A percentile compares a stretch with the other conserved stretches of the same genome.
These are phyloP conservation scores for Verticillium klebahnii DNA, from an alignment of 2,329 filamentous ascomycete genomes.

Conservation along the genomic window DNA sequence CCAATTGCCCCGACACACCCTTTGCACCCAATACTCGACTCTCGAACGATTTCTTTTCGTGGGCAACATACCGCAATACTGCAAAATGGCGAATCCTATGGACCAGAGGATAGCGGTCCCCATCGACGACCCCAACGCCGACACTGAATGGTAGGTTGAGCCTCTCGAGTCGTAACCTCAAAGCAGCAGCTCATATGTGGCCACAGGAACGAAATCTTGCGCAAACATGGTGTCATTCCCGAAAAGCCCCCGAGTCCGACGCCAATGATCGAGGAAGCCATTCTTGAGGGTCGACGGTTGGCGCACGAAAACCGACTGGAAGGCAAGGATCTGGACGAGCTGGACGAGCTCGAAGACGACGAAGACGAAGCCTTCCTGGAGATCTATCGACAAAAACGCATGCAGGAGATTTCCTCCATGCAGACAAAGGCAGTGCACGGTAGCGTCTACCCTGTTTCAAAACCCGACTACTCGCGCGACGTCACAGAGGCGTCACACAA, in stretches of 20 bases:
- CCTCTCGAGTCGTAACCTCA: constrained; percentile 4
- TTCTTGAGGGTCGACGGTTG: constrained; percentile 74
- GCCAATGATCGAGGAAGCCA: constrained; percentile 91
- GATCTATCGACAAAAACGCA: constrained; percentile 79
- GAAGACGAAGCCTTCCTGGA: constrained; percentile 93
- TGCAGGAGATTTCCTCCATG: constrained; percentile 74
- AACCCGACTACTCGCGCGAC: constrained; percentile 86
- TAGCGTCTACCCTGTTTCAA: constrained; percentile 88
- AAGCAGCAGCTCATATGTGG: not conserved
- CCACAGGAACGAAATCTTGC: constrained; percentile 91
- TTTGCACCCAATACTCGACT: not conserved
- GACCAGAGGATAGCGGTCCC: constrained; percentile 72
- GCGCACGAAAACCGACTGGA: constrained; percentile 91
- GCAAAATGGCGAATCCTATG: constrained; percentile 53
- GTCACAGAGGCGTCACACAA: constrained; percentile 86
- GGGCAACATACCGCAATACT: not conserved
- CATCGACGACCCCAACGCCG: constrained; percentile 90
- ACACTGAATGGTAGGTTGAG: constrained; percentile 82
- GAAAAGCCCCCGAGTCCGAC: constrained; percentile 95
- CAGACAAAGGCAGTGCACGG: constrained; percentile 78
- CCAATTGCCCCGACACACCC: not conserved
- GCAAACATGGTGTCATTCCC: constrained; percentile 95
- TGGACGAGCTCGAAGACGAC: constrained; percentile 89
- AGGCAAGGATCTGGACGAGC: constrained; percentile 89
- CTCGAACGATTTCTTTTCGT: not conserved